phyloP scores from a whole-genome alignment of 129 eudicot genomes.

The Flaveria ramosissima region DNA sequence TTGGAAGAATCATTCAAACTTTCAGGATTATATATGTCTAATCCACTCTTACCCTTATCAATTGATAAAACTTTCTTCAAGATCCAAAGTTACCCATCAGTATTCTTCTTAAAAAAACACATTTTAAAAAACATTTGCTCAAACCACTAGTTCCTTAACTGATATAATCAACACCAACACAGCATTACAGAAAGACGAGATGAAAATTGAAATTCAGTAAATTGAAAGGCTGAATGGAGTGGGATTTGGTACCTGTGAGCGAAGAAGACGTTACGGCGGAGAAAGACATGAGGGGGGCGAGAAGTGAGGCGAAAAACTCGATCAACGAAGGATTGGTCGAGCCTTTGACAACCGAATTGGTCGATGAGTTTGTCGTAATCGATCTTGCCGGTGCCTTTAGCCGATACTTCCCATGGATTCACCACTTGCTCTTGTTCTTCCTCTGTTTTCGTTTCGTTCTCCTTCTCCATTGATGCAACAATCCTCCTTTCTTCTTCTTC shows the following conservation, averaged over 20 bases:
- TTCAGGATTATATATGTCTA: too few relatives aligned
- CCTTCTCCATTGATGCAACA: conserved; percentile 32
- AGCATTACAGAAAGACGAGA: too few relatives aligned
- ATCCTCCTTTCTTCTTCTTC: not conserved
- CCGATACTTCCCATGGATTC: conserved; percentile 84
- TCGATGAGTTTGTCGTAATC: conserved; percentile 87
- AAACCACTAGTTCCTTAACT: too few relatives aligned
- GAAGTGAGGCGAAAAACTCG: conserved; percentile 70
- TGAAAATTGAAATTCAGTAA: not conserved
- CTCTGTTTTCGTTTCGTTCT: conserved; percentile 12
- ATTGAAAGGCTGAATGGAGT: not conserved
- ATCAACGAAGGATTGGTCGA: conserved; percentile 59
- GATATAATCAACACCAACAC: too few relatives aligned
- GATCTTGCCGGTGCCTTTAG: conserved; percentile 70
- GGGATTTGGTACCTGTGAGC: conserved; percentile 66
- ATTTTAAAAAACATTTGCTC: not conserved
- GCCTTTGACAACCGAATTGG: conserved; percentile 85
- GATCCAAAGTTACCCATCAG: too few relatives aligned
- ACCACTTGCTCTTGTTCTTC: conserved; percentile 58
- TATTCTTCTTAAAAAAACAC: not conserved
- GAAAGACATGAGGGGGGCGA: conserved; percentile 79
- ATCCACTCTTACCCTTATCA: too few relatives aligned
- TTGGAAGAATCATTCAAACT: not conserved
- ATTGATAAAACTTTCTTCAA: too few relatives aligned
- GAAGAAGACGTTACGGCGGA: conserved; percentile 91